Percentiles rank a stretch among this genome's conserved stretches.
These are phyloP conservation scores for Raffaelea albimanens DNA, from an alignment of 2,329 filamentous ascomycete species.

Conservation along the genomic window DNA sequence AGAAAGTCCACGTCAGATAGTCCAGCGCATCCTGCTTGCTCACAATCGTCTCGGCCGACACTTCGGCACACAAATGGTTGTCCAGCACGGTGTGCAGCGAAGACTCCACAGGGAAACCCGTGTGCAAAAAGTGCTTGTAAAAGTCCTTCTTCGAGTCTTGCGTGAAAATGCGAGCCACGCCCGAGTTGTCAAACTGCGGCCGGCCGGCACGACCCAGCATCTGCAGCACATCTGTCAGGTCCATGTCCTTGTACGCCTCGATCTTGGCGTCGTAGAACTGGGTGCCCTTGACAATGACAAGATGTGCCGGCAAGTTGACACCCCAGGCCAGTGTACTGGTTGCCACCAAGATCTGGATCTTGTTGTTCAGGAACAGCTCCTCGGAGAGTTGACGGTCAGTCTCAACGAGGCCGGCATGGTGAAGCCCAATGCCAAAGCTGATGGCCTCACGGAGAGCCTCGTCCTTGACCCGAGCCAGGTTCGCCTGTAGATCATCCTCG, in stretches of 20 bases:
- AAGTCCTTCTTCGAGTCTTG: constrained; percentile 98
- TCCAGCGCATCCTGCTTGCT: constrained; percentile 97
- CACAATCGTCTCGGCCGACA: constrained; percentile 83
- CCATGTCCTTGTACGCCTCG: constrained; percentile 98
- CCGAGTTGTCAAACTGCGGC: constrained; percentile 91
- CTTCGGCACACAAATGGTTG: constrained; percentile 91
- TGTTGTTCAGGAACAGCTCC: constrained; percentile 93
- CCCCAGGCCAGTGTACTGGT: constrained; percentile 97
- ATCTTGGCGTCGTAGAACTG: constrained; percentile 98
- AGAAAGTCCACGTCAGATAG: constrained; percentile 98
- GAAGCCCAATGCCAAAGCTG: constrained; percentile 91
- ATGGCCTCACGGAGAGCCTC: constrained; percentile 88
- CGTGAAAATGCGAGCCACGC: constrained; percentile 94
- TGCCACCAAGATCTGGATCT: constrained; percentile 92
- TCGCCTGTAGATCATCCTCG: constrained; percentile 83
- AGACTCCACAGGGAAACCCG: constrained; percentile 94
- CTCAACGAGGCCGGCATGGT: constrained; percentile 94
- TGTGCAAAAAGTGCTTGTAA: constrained; percentile 98
- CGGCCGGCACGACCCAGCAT: constrained; percentile 95
- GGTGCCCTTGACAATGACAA: constrained; percentile 96
- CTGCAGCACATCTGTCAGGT: constrained; percentile 92
- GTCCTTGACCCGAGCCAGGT: constrained; percentile 85
- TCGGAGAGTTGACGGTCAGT: constrained; percentile 86
- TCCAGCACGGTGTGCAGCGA: constrained; percentile 93
- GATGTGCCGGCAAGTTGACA: constrained; percentile 91